Conservation (phyloP, 192 early-diverging fungal genomes). For the Chytriomyces sp. region DNA sequence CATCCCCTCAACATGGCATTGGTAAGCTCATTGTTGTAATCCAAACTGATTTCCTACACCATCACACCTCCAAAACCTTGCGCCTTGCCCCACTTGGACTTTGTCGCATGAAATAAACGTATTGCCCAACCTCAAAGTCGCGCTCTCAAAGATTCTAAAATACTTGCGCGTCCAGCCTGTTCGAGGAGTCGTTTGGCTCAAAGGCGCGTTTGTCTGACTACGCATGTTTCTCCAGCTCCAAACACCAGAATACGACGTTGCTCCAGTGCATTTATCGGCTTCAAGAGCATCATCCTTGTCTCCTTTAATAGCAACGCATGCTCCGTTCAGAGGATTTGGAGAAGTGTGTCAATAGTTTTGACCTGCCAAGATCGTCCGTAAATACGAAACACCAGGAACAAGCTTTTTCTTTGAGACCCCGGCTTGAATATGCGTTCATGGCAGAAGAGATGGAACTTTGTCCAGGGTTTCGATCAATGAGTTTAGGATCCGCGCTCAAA, state of each 20-base stretch:
- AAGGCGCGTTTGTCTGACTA: not conserved
- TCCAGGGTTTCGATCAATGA: constrained; percentile 38
- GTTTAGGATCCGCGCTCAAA: not conserved
- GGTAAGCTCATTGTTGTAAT: not conserved
- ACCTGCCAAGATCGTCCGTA: constrained; percentile 47
- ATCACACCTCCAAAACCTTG: constrained; percentile 18
- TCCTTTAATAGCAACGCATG: not conserved
- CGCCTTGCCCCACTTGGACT: constrained; percentile 19
- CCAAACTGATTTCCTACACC: constrained; percentile 21
- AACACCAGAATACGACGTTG: constrained; percentile 5
- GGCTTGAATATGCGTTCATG: constrained; percentile 59
- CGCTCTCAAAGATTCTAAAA: not conserved
- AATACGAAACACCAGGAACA: constrained; percentile 64
- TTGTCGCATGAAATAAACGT: constrained; percentile 25
- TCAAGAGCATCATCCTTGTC: not conserved
- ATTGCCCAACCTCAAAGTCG: not conserved
- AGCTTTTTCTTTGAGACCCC: constrained; percentile 67
- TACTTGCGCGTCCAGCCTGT: not conserved
- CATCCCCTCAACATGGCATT: not conserved
- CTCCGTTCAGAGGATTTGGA: not conserved
- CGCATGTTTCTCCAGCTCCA: constrained; percentile 13
- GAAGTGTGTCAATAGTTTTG: not conserved
- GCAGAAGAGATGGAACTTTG: constrained; percentile 48
- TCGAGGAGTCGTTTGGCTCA: not conserved
- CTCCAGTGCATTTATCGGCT: not conserved